Evolutionary conservation across 768 basidiomycete genomes (phyloP), one percentile per base, ranked within the genome.

Genomic region (Calocybe indica): DNA sequence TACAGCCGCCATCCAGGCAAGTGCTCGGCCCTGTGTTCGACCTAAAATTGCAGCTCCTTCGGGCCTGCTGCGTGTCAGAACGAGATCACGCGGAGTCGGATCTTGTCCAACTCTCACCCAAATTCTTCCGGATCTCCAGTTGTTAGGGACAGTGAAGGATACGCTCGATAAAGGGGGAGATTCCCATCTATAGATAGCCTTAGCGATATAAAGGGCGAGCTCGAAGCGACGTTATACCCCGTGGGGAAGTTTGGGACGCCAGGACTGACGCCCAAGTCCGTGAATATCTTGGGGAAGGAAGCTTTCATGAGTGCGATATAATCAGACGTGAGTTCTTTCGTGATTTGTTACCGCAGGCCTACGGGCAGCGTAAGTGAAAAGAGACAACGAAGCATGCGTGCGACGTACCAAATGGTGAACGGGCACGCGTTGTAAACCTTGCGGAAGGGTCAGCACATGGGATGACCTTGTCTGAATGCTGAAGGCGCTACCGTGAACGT

Each of bases 1-100:
- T 82, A 57, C 85, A 87, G 41, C 82, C 82, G 34, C 85, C 85
- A 48, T 73, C 71, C n/a, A 79, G 52, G 52, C 85, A 88, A 9
- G 80, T 78, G 52, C 73, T 80, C 15, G 75, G 79, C 11, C 74
- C 73, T 36, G 71, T 71, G 55, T 73, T 72, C 36, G 53, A 64
- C 43, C 62, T 66, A 56, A 87, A 87, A 61, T 85, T 65, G 53
- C 85, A 86, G 55, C 83, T 62, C n/a, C 78, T 76, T 29, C 83
- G 75, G 39, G 65, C 83, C 87, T 84, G 72, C 47, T 30, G 4
- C 43, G 13, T 14, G 36, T 31, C 5, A 40, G 40, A 1, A 43
- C 8, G 10, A 31, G 8, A 9, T n/a, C 3, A 1, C 2, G 14
- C 1, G 13, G 30, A 10, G 14, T n/a, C 1, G 10, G 40, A 10